Evolutionary conservation across 371 early-diverging fungal species (phyloP).

Genomic region (Mucor circinelloides): DNA sequence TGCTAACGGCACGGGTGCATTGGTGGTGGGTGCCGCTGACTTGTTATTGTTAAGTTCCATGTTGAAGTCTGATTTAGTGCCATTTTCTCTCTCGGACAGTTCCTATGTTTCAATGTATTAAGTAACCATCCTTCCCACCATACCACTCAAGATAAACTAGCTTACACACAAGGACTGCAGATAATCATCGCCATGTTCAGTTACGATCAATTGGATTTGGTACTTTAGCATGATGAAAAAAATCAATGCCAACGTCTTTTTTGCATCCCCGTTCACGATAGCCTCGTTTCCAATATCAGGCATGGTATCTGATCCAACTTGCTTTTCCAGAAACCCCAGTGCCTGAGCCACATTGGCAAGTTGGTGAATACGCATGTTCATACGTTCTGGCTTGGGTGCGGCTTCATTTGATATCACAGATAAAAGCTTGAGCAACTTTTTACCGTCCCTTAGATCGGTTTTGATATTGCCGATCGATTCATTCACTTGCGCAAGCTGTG

Average conservation of each 20-base stretch:
- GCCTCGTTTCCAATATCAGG: slow-evolving; percentile 82
- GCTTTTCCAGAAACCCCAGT: slow-evolving; percentile 65
- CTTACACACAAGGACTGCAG: slow-evolving; percentile 36
- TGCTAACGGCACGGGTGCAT: slow-evolving; percentile 4
- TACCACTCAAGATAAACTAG: neutral
- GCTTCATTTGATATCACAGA: slow-evolving; percentile 58
- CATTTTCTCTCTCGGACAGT: slow-evolving; percentile 26
- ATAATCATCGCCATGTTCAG: slow-evolving; percentile 49
- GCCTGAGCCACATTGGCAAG: slow-evolving; percentile 80
- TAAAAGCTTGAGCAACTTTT: slow-evolving; percentile 61
- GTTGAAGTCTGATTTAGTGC: slow-evolving; percentile 17
- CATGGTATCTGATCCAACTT: slow-evolving; percentile 63
- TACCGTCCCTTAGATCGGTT: slow-evolving; percentile 67
- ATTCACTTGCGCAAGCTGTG: slow-evolving; percentile 58
- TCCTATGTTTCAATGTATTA: slow-evolving; percentile 3
- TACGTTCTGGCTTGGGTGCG: slow-evolving; percentile 61
- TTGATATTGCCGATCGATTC: slow-evolving; percentile 51
- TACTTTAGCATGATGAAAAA: slow-evolving; percentile 82
- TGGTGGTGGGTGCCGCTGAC: neutral
- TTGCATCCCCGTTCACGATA: slow-evolving; percentile 85
- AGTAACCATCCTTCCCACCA: neutral
- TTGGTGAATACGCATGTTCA: slow-evolving; percentile 78
- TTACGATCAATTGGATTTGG: slow-evolving; percentile 60
- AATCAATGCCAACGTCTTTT: slow-evolving; percentile 84
- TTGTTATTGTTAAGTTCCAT: slow-evolving; percentile 5